Conservation (phyloP, 2,329 filamentous ascomycete genomes). For the Teratosphaeriaceae sp. region DNA sequence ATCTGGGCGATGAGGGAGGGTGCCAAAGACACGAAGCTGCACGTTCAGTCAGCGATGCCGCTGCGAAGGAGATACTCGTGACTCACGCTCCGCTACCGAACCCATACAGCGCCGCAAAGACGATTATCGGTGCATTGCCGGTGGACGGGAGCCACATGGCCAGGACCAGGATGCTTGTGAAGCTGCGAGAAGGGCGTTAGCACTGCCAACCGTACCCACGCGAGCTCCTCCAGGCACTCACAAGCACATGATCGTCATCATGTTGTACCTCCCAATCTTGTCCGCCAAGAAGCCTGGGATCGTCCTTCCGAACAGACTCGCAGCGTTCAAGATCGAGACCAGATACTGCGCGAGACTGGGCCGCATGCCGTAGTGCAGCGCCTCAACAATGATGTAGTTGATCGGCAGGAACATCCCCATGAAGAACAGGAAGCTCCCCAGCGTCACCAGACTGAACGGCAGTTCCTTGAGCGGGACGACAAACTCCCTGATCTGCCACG, state of each 20-base stretch:
- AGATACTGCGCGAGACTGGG: conserved; percentile 45
- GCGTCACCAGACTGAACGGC: conserved; percentile 24
- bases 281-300: conserved; percentile 50
- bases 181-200: conserved; percentile 21
- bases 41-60: too few relatives aligned
- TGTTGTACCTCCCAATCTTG: conserved; percentile 48
- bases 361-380: conserved; percentile 43
- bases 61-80: neutral
- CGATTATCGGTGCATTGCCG: conserved; percentile 52
- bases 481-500: conserved; percentile 28
- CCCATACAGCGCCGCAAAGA: conserved; percentile 62
- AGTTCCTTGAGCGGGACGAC: conserved; percentile 28
- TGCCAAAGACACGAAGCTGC: conserved; percentile 51
- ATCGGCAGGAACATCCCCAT: conserved; percentile 56
- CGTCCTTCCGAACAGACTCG: conserved; percentile 47
- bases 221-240: too few relatives aligned
- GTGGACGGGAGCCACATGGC: conserved; percentile 49
- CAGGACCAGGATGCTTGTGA: conserved; percentile 43
- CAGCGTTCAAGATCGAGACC: conserved; percentile 47
- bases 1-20: conserved; percentile 65
- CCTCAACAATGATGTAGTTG: conserved; percentile 44
- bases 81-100: conserved; percentile 55
- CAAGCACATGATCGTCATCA: conserved; percentile 46
- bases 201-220: neutral
- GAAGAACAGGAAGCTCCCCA: conserved; percentile 47